Evolutionary conservation across 176 grass and related monocot genomes (phyloP), one percentile per base, ranked within the genome.

Genomic region (Alloteropsis semialata): DNA sequence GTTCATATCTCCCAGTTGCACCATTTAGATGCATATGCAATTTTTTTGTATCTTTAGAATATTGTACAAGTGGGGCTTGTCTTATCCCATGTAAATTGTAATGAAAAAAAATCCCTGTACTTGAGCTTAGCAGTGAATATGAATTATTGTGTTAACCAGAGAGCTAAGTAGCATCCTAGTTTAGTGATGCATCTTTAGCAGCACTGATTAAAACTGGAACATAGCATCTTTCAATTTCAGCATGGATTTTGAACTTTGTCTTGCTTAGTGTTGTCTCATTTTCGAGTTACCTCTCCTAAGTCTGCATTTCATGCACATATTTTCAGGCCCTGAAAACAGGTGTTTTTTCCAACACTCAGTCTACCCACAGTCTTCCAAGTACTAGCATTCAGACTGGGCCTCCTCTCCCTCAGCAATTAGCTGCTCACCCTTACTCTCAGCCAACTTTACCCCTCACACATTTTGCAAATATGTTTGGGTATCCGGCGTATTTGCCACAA

Each of bases 381-480:
- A 84, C 89, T 3, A 93, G 81, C 60, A 72, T 90, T 76, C 87
- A 74, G 0, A 74, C 87, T 0, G 89, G 81, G 10, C 85, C 89
- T 79, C 87, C 85, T 77, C 93, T 93, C 3, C 91, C 91, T 65
- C 97, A 99, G 85, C 93, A 91, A 86, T 58, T 96, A 80, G 77
- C 90, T 28, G 87, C 90, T 32, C 96, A 98, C 88, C 93, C 92
- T 85, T 99, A 96, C 79, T 84, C 97, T 80, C 97, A 99, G 82
- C 97, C 91, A 48, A 90, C 97, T 50, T 79, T 96, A 79, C 91
- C 96, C 37, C 71, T 98, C 3, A 65, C 84, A 13, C 93, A 88
- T 74, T 99, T 92, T 49, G 55, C 91, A 60, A 99, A 93, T 87
- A 88, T 99, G 76, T 90, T 99, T 80, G 88, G 97, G 28, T 99